Percentiles rank a stretch among this genome's conserved stretches.
phyloP scores from a whole-genome alignment of 1,139 yeast genomes.

The Kodamaea derodonti region DNA sequence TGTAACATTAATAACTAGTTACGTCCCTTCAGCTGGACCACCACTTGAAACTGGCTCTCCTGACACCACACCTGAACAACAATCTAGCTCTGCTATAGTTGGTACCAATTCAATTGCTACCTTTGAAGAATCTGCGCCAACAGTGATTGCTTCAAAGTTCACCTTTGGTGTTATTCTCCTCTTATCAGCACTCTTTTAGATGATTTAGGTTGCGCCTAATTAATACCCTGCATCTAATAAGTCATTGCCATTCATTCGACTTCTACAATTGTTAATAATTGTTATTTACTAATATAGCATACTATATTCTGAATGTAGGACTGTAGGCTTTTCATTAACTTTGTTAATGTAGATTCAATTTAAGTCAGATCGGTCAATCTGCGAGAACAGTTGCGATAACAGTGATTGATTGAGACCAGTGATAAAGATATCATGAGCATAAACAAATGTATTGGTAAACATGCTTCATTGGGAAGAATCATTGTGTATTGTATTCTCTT shows the following conservation, averaged over 20 bases:
- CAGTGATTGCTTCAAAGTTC: constrained; percentile 1
- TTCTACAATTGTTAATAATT: neutral
- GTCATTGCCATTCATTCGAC: neutral
- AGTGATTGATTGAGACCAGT: too few relatives aligned
- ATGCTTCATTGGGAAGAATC: too few relatives aligned
- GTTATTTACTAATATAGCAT: neutral
- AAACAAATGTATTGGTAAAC: too few relatives aligned
- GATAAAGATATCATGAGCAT: too few relatives aligned
- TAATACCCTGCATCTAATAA: neutral
- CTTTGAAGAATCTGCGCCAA: constrained; percentile 3
- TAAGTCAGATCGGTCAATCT: too few relatives aligned
- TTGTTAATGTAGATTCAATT: neutral
- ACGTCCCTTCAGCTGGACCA: neutral
- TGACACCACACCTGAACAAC: neutral
- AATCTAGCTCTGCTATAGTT: constrained; percentile 2
- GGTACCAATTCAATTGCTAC: constrained; percentile 3
- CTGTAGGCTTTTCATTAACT: too few relatives aligned
- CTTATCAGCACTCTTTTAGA: constrained; percentile 3
- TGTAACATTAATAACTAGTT: neutral
- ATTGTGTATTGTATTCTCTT: too few relatives aligned
- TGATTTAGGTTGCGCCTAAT: neutral
- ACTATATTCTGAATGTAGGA: too few relatives aligned
- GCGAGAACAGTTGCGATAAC: too few relatives aligned
- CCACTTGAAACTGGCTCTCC: neutral
- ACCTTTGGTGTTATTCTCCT: constrained; percentile 3